Evolutionary conservation across 2,329 filamentous ascomycete species (phyloP), one percentile per base, ranked within the genome.

Genomic region (Colletotrichum sublineola): DNA sequence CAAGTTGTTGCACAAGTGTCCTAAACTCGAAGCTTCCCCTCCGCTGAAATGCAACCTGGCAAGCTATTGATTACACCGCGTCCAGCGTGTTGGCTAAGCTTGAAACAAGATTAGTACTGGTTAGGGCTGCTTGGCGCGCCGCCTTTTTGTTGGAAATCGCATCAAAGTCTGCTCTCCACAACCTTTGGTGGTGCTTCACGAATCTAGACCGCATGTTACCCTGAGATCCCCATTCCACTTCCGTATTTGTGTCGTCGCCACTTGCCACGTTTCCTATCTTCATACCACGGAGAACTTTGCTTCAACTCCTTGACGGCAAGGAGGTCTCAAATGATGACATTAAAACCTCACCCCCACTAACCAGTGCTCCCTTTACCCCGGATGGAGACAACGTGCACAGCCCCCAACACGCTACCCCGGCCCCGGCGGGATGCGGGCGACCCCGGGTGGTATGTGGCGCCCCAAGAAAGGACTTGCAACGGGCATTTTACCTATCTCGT

Each of bases 71-170:
- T 29, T 31, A 42, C 42, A 63, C 36, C 44, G 50, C 31, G 18
- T 31, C 40, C 42, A 42, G 33, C 24, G 20, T 46, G 52, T 64
- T 60, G 40, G 55, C 66, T 56, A 55, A 64, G 60, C 52, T 72
- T 56, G 69, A 44, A 36, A 48, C 60, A 48, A 69, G 55, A 66
- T 72, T 69, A 46, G 55, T 55, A 64, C 55, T 44, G 60, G 53
- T 61, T 61, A 55, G 60, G 44, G 40, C 48, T 33, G 53, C 70
- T 72, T 72, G 70, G 70, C 70, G n/a, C 60, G n/a, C 56, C 60
- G 40, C 60, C 66, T 38, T 61, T 58, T 60, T 61, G 55, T 68
- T 72, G 66, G 53, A 63, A 56, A 55, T 66, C 66, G 55, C 36
- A 33, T 61, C 11, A 55, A 61, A 64, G 9, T 24, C 69, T 40